Conservation (phyloP, 306 rosid species). For the Trifolium pratense region DNA sequence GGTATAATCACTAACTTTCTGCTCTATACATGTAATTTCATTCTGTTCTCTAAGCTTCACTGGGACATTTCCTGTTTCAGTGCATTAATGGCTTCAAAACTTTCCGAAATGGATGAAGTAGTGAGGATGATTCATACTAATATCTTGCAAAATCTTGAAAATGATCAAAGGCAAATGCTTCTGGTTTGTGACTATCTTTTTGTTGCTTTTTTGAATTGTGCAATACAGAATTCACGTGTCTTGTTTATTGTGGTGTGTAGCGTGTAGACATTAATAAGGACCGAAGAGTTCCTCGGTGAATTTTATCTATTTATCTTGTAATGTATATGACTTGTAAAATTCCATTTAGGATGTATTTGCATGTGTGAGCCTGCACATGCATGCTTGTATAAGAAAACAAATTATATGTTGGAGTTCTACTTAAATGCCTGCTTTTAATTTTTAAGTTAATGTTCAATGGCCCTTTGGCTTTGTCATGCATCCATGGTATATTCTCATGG, state of each 20-base stretch:
- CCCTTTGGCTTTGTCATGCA: conserved; percentile 30
- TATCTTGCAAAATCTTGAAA: conserved; percentile 51
- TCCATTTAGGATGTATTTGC: conserved; percentile 33
- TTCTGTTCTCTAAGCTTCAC: conserved; percentile 44
- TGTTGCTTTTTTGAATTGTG: conserved; percentile 29
- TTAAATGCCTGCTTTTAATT: conserved; percentile 21
- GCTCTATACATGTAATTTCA: conserved; percentile 31
- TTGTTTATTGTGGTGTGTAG: conserved; percentile 22
- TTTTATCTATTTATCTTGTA: conserved; percentile 28
- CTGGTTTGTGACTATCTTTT: conserved; percentile 66
- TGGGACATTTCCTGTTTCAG: conserved; percentile 58
- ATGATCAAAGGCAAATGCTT: conserved; percentile 67
- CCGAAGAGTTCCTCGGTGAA: conserved; percentile 4
- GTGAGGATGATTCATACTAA: conserved; percentile 77
- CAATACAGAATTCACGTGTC: conserved; percentile 19
- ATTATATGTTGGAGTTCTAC: conserved; percentile 6
- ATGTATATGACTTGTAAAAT: conserved; percentile 15
- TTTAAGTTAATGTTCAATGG: conserved; percentile 26
- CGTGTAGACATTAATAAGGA: conserved; percentile 22
- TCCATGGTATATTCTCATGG: conserved; percentile 24
- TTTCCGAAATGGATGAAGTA: conserved; percentile 92
- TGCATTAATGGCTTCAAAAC: conserved; percentile 80
- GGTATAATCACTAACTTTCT: conserved; percentile 55
- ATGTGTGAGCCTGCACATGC: conserved; percentile 8
- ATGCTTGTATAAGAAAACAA: conserved; percentile 21